Base-by-base conservation (phyloP, 2,329 filamentous ascomycete species). In the Grosmannia huntii region DNA sequence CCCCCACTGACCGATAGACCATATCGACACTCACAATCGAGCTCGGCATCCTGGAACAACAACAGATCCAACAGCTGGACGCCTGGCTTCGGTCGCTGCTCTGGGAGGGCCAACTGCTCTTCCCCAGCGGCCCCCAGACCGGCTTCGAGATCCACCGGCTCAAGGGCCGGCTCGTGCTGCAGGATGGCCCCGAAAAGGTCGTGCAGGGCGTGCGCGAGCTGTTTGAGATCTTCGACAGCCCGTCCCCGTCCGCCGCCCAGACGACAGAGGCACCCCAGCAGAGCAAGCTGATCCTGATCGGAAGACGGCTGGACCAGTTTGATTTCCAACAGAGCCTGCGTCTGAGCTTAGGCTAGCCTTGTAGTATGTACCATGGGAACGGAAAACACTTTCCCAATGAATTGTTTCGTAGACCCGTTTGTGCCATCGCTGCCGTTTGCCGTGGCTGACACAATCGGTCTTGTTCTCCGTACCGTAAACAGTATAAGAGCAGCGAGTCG, bases 201-300 rank as follows among this genome's bases (percentile, higher is more conserved):
- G 77, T 97, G 9, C 94, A 99, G 70, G 94, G 91, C 2, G 94
- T 99, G 1, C 77, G 92, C 57, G 92, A 96, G 65, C 81, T 97
- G 19, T 99, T 97, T 69, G 94, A 99, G 66, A 87, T 97, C 27
- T 81, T 89, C 9, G 31, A 54, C n/a, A 21, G 33, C 10, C 52
- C 31, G 21, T 5, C 52, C 11, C 69, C 61, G 60, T 27, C 62
- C 53, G 61, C 59, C 19, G 9, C 65, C 62, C 25, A 44, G 41
- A 44, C 16, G 6, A 44, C 41, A 3, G 41, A 44, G 2, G 59
- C 58, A 12, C 60, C 64, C 28, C 63, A 69, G 44, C 79, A 58
- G 2, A 62, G 83, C 25, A 87, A 87, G 68, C 72, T 87, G 54
- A 79, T 87, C 11, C 65, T 87, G 52, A 86, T 87, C 68, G 84